Evolutionary conservation across 495 filamentous ascomycete species (phyloP), one percentile per base, ranked within the genome.

Genomic region (Pyronema domesticum): DNA sequence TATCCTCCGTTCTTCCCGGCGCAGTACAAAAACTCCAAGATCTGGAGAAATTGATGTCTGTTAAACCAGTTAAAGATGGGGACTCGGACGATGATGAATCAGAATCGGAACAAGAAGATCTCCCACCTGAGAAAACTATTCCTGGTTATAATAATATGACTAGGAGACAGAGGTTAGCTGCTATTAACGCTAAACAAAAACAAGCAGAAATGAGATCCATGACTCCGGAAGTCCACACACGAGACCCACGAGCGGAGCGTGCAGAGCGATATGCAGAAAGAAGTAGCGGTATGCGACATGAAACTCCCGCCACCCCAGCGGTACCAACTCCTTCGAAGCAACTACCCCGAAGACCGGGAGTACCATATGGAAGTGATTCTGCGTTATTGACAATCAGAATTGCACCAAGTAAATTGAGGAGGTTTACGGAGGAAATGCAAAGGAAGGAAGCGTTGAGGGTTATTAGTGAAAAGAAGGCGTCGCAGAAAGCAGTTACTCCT

Each of bases 1-100:
- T 98, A 3, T 95, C 91, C 17, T 83, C 82, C 4, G 85, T 91
- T 30, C 74, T 98, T 40, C 91, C 91, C 1, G 89, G 91, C 37
- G 85, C 85, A 2, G 91, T 85, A 18, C 70, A 74, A 33, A 63
- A 65, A 46, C 51, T 66, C 37, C 58, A 63, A 17, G 75, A 77
- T 6, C 69, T 95, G 34, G 91, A 96, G 57, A 83, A 87, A 57
- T 89, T 80, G 58, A 80, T 89, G 58, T 77, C 94, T 0, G 91
- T 80, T 68, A 95, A 95, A 68, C 73, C 78, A 17, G 37, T 69
- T 67, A 51, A 65, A 69, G 34, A 76, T 76, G 17, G 79, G 78
- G 43, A 81, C 77, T 60, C 74, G 72, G 81, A 78, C 40, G 80
- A 80, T 46, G 87, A 91, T 47, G 77, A 93, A 15, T 91, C 88